Evolutionary conservation across 23 red algal genomes (phyloP), one percentile per base, ranked within the genome.

Genomic region (Chondrus crispus): DNA sequence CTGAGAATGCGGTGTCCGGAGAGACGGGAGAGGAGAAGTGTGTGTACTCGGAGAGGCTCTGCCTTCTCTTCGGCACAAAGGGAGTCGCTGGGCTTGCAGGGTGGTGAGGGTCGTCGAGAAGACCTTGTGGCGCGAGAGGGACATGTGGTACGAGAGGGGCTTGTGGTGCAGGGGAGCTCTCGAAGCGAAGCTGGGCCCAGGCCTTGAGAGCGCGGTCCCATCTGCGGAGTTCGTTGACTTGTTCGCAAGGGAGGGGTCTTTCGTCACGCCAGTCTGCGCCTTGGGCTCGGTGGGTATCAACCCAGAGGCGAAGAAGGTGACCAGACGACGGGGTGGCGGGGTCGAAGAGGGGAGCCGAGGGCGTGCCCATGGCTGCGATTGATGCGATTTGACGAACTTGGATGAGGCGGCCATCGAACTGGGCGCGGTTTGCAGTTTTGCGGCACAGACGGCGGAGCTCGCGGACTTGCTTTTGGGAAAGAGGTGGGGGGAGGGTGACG

Each of bases 221-320:
- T 29, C 51, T 44, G 47, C 86, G 69, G 42, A 90, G 71, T 26
- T 90, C 86, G 5, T 48, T 72, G 47, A 81, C 47, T 4, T 49
- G 71, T 5, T 33, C 12, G n/a, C 49, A 35, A 53, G 39, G 73
- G 22, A 90, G 47, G 11, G 74, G 71, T 14, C 86, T 69, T 32
- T 90, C 86, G 80, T 90, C 86, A 62, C 72, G 69, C 86, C 86
- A 90, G 39, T 90, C 86, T 5, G 86, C 86, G 39, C 86, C 86
- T 5, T 58, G 41, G 12, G 73, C 53, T 1, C 86, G 86, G 20
- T 80, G 49, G 38, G 72, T 60, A 11, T 90, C 86, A 68, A 90
- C 86, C 86, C 86, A 90, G 16, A 48, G 2, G 7, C 74, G 86
- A 43, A 90, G 53, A 5, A 41, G 19, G 35, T 24, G 51, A 68